Evolutionary conservation across 371 early-diverging fungal species (phyloP).

Genomic region (Rhizopus stolonifer): DNA sequence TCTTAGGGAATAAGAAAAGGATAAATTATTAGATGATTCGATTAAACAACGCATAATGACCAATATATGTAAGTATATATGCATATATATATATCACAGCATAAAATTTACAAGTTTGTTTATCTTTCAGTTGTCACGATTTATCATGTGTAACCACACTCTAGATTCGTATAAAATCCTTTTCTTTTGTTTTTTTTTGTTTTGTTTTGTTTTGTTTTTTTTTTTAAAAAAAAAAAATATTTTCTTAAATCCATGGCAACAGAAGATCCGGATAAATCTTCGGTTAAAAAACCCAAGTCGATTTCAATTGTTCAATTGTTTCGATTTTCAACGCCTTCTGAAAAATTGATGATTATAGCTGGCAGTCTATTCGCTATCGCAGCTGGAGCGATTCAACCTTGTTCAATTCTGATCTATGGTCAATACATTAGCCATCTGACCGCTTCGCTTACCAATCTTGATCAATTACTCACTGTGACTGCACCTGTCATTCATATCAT

Average conservation of each 20-base stretch:
- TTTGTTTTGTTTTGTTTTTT: neutral
- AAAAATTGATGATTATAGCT: constrained; percentile 23
- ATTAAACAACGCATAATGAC: neutral
- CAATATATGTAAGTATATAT: neutral
- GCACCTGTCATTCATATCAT: constrained; percentile 29
- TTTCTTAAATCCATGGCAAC: neutral
- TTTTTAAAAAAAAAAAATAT: neutral
- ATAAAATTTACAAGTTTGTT: neutral
- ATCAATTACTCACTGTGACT: constrained; percentile 9
- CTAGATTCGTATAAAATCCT: neutral
- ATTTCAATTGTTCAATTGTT: constrained; percentile 32
- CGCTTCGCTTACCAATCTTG: neutral
- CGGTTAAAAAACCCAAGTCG: constrained; percentile 28
- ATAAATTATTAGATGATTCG: neutral
- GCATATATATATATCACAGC: neutral
- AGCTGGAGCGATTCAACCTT: constrained; percentile 38
- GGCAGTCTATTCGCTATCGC: constrained; percentile 27
- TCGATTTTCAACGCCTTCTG: constrained; percentile 31
- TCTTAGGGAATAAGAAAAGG: too few species aligned
- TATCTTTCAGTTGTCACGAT: neutral
- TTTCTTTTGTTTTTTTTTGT: neutral
- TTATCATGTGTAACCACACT: neutral
- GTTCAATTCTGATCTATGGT: constrained; percentile 38
- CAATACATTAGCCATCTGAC: constrained; percentile 20
- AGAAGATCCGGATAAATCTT: neutral